Evolutionary conservation across 805 yeast species (phyloP).

Genomic region (Teunomyces atbi): DNA sequence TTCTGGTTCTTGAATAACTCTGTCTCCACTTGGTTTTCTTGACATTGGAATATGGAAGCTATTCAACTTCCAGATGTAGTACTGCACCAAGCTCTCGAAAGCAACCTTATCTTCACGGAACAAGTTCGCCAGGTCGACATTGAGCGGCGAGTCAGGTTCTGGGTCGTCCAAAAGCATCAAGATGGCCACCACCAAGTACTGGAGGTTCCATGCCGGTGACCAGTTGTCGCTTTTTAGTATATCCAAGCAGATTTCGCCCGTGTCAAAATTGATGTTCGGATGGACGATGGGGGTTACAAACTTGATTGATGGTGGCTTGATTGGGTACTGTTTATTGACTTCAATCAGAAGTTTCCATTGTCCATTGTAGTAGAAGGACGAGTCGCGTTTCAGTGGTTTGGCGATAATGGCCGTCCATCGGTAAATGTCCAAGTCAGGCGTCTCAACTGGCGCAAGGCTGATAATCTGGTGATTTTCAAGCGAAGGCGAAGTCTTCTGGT

Average conservation of each 20-base stretch:
- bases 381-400: constrained; percentile 45
- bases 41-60: constrained; percentile 18
- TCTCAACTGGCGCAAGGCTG: constrained; percentile 43
- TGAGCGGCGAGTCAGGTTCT: constrained; percentile 69
- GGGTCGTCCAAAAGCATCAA: constrained; percentile 59
- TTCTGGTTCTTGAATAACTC: background rate
- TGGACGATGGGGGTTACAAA: constrained; percentile 46
- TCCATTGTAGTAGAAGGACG: constrained; percentile 52
- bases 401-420: constrained; percentile 51
- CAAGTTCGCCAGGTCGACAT: constrained; percentile 66
- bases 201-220: constrained; percentile 75
- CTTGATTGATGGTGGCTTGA: constrained; percentile 53
- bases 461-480: constrained; percentile 37
- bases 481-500: constrained; percentile 26
- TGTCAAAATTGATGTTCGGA: constrained; percentile 38
- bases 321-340: constrained; percentile 53
- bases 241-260: constrained; percentile 73
- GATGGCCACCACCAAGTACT: constrained; percentile 55
- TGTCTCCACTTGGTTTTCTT: constrained; percentile 3
- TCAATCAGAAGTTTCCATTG: constrained; percentile 49
- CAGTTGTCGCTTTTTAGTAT: constrained; percentile 55
- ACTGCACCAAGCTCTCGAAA: constrained; percentile 40
- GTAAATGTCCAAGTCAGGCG: constrained; percentile 39
- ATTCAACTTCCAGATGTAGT: constrained; percentile 38
- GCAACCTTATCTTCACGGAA: constrained; percentile 43